These are phyloP conservation scores for Lipomyces kockii DNA, from an alignment of 805 yeast genomes.

Conservation along the genomic window DNA sequence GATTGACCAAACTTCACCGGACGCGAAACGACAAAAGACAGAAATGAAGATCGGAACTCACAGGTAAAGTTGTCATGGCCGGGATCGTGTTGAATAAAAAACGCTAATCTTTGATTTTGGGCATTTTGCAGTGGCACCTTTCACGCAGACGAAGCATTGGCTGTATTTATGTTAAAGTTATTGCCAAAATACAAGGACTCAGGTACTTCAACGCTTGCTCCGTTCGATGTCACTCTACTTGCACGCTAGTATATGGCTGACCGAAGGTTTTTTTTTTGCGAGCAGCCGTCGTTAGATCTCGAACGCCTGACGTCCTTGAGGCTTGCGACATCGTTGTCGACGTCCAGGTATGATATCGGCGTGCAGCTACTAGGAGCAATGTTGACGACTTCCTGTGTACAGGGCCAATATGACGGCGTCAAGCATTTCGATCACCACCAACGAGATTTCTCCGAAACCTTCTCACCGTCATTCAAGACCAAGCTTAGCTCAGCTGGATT, in stretches of 20 bases:
- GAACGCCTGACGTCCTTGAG: constrained; percentile 84
- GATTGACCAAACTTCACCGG: constrained; percentile 2
- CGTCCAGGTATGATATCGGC: constrained; percentile 56
- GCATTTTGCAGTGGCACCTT: constrained; percentile 70
- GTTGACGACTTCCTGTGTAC: not conserved
- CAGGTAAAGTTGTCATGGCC: constrained; percentile 20
- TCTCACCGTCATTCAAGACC: constrained; percentile 64
- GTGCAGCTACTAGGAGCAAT: too few species aligned
- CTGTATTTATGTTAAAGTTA: constrained; percentile 79
- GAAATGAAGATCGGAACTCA: constrained; percentile 37
- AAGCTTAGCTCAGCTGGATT: constrained; percentile 93
- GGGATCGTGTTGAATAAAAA: not conserved
- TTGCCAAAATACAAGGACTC: constrained; percentile 73
- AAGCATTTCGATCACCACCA: constrained; percentile 97
- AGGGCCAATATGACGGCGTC: constrained; percentile 79
- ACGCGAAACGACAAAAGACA: constrained; percentile 20
- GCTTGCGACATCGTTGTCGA: constrained; percentile 90
- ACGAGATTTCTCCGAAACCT: constrained; percentile 81
- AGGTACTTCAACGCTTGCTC: constrained; percentile 16
- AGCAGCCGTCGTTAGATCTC: constrained; percentile 71
- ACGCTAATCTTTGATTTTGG: not conserved
- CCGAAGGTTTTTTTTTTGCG: not conserved
- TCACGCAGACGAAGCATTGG: constrained; percentile 96
- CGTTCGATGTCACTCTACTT: not conserved
- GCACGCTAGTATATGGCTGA: not conserved